A percentile compares a stretch with the other conserved stretches of the same genome.
These are phyloP conservation scores for Apiospora aurea DNA, from an alignment of 2,329 filamentous ascomycete genomes.

Conservation along the genomic window DNA sequence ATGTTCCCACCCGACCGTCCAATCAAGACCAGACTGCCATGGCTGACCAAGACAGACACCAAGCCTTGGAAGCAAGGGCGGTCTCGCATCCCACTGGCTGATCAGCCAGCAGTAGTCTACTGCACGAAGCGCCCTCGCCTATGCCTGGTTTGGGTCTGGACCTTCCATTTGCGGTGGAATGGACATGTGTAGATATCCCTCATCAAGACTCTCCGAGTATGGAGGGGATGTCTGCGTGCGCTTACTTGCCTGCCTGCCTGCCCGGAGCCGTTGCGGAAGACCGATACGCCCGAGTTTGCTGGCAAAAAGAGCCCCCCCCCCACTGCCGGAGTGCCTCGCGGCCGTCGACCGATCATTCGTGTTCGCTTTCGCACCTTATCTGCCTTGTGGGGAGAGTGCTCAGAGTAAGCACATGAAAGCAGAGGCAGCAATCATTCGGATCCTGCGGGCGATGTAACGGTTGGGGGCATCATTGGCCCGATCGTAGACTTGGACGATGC, in stretches of 20 bases:
- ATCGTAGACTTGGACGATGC: background rate
- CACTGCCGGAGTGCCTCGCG: background rate
- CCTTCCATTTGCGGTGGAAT: background rate
- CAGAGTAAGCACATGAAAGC: background rate
- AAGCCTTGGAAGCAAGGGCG: constrained; percentile 11
- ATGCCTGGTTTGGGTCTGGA: constrained; percentile 5
- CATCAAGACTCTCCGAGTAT: background rate
- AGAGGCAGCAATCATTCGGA: background rate
- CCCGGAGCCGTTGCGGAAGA: constrained; percentile 19
- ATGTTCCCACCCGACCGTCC: background rate
- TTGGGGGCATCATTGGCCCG: background rate
- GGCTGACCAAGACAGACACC: constrained; percentile 6
- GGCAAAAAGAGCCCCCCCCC: background rate
- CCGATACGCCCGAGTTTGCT: constrained; percentile 1
- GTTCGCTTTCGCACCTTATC: background rate
- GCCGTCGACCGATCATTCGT: background rate
- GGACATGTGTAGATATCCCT: background rate
- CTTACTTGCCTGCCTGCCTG: background rate
- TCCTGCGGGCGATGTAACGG: background rate
- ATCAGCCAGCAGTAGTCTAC: background rate
- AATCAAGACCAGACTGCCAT: background rate
- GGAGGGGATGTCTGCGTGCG: too few relatives aligned
- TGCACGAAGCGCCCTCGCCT: background rate
- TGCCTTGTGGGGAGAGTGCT: background rate
- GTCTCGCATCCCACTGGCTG: background rate